A percentile compares a stretch with the other conserved stretches of the same genome.
Conservation (phyloP, 345 rosid genomes). For the Physaria fendleri region DNA sequence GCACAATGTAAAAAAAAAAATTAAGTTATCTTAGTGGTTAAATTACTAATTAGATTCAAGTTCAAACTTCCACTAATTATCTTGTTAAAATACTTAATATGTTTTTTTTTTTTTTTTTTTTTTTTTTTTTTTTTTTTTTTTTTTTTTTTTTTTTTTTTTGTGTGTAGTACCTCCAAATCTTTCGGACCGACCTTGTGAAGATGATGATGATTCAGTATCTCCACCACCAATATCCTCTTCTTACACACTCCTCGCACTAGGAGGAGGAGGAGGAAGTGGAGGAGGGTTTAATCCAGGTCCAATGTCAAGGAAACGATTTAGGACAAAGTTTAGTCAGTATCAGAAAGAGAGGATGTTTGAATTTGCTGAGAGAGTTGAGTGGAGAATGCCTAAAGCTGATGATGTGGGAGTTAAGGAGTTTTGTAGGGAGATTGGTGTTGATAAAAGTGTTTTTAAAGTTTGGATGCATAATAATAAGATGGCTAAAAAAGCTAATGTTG, state of each 20-base stretch:
- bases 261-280: constrained; percentile 34
- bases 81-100: too few relatives aligned
- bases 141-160: too few relatives aligned
- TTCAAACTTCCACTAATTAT: too few relatives aligned
- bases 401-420: constrained; percentile 46
- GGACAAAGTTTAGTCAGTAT: constrained; percentile 59
- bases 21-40: too few relatives aligned
- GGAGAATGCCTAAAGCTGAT: constrained; percentile 84
- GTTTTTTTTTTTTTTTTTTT: too few relatives aligned
- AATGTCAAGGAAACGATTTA: constrained; percentile 44
- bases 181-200: too few relatives aligned
- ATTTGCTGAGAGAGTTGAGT: constrained; percentile 70
- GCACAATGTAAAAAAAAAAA: too few relatives aligned
- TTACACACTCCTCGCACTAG: constrained; percentile 64
- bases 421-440: constrained; percentile 67
- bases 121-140: too few relatives aligned
- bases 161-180: too few relatives aligned
- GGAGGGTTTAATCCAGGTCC: constrained; percentile 22
- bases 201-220: constrained; percentile 48
- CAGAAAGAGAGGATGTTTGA: constrained; percentile 69
- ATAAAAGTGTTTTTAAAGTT: constrained; percentile 64
- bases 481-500: neutral
- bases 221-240: constrained; percentile 86
- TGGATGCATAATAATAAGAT: constrained; percentile 99
- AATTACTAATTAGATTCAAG: too few relatives aligned